These are phyloP conservation scores for Xeromyces bisporus DNA, from an alignment of 495 filamentous ascomycete genomes.

Conservation along the genomic window DNA sequence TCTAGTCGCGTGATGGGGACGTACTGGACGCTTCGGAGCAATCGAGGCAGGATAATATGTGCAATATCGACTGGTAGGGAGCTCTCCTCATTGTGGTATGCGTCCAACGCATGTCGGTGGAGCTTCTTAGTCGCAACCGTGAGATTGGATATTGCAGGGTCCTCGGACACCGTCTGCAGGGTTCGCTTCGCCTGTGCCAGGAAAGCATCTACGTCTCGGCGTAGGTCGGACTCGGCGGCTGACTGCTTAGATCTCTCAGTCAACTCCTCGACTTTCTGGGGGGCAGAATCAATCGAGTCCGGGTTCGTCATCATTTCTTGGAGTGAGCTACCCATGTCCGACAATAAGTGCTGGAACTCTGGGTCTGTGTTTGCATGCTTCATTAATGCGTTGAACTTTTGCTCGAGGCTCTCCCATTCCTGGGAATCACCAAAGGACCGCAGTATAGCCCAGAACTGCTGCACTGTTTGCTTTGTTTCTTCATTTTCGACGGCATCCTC, in stretches of 20 bases:
- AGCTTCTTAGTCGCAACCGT: slow-evolving; percentile 46
- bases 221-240: slow-evolving; percentile 44
- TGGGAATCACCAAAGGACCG: slow-evolving; percentile 57
- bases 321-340: slow-evolving; percentile 49
- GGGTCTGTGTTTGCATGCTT: slow-evolving; percentile 60
- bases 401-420: slow-evolving; percentile 61
- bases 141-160: slow-evolving; percentile 52
- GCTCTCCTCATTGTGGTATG: slow-evolving; percentile 37
- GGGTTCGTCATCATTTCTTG: slow-evolving; percentile 80
- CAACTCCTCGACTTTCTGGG: slow-evolving; percentile 54
- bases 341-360: slow-evolving; percentile 64
- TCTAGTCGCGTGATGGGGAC: slow-evolving; percentile 80
- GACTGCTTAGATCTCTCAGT: slow-evolving; percentile 47
- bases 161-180: slow-evolving; percentile 46
- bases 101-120: slow-evolving; percentile 45
- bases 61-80: slow-evolving; percentile 58
- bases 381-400: slow-evolving; percentile 48
- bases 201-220: slow-evolving; percentile 56
- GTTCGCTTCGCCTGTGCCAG: slow-evolving; percentile 52
- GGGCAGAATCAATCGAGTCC: slow-evolving; percentile 56
- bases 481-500: slow-evolving; percentile 55
- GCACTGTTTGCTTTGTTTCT: slow-evolving; percentile 57
- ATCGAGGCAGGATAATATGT: slow-evolving; percentile 62
- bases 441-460: slow-evolving; percentile 60
- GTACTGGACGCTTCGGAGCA: slow-evolving; percentile 63